Conservation (phyloP, 2,329 filamentous ascomycete genomes). For the Meredithiella fracta region DNA sequence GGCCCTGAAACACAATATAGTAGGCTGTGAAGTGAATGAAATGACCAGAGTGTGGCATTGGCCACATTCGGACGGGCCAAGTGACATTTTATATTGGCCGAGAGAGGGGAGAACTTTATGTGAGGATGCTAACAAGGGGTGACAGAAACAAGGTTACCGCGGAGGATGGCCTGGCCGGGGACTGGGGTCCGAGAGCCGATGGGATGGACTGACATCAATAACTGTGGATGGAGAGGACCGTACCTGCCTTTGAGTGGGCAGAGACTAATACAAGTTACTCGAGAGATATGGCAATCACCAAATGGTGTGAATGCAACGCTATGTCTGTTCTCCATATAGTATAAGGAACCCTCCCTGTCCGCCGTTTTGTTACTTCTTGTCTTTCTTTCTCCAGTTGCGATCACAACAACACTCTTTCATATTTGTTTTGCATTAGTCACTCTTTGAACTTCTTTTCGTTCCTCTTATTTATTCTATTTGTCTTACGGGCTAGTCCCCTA, state of each 20-base stretch:
- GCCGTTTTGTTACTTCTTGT: not conserved
- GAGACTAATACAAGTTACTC: too few species aligned
- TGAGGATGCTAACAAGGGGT: too few species aligned
- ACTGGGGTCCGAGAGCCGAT: not conserved
- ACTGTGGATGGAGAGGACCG: too few species aligned
- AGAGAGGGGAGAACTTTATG: too few species aligned
- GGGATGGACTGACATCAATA: not conserved
- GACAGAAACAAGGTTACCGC: not conserved
- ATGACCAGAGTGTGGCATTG: not conserved
- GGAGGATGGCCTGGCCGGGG: not conserved
- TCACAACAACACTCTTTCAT: not conserved
- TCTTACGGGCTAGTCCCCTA: slow-evolving; percentile 1
- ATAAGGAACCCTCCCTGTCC: not conserved
- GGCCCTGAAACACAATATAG: not conserved
- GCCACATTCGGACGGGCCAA: not conserved
- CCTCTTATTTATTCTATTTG: not conserved
- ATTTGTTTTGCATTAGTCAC: slow-evolving; percentile 5
- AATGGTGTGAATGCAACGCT: not conserved
- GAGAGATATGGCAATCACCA: not conserved
- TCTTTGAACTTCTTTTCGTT: slow-evolving; percentile 4
- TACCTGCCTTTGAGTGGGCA: not conserved
- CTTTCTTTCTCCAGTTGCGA: not conserved
- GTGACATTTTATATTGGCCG: not conserved
- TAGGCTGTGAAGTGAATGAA: not conserved
- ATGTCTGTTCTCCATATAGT: not conserved